These are phyloP conservation scores for Pestalotiopsis fici DNA, from an alignment of 2,329 filamentous ascomycete species.

Conservation along the genomic window DNA sequence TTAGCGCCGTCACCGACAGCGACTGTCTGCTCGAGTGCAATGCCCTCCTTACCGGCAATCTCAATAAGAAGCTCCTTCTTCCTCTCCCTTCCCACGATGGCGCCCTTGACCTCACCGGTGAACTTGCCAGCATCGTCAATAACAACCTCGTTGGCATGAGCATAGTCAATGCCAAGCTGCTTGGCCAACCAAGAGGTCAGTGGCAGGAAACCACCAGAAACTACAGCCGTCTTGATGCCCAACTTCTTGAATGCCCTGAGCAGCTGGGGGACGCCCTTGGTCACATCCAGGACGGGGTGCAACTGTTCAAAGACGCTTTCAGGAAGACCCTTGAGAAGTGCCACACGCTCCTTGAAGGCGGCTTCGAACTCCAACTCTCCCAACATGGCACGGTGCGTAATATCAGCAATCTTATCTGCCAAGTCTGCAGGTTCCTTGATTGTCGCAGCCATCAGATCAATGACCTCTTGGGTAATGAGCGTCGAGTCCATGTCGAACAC, in stretches of 20 bases:
- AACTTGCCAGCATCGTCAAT: conserved; percentile 60
- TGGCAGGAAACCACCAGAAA: conserved; percentile 90
- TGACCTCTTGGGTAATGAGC: conserved; percentile 95
- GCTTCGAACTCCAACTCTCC: conserved; percentile 91
- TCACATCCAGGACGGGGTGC: conserved; percentile 74
- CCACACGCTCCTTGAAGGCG: conserved; percentile 79
- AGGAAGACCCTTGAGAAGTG: conserved; percentile 78
- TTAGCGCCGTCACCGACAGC: conserved; percentile 84
- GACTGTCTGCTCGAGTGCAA: conserved; percentile 67
- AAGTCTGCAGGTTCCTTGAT: conserved; percentile 70
- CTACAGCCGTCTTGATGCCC: conserved; percentile 84
- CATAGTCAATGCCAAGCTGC: conserved; percentile 82
- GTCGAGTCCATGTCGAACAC: conserved; percentile 99
- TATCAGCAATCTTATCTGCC: conserved; percentile 80
- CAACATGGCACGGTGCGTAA: conserved; percentile 92
- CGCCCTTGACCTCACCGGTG: conserved; percentile 71
- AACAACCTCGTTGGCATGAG: conserved; percentile 82
- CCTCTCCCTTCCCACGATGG: conserved; percentile 75
- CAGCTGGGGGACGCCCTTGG: conserved; percentile 76
- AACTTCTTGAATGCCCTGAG: conserved; percentile 73
- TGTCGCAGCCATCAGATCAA: conserved; percentile 87
- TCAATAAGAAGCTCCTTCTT: conserved; percentile 72
- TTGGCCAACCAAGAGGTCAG: conserved; percentile 83
- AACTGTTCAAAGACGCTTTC: conserved; percentile 78
- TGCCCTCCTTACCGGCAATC: conserved; percentile 68